Base-by-base conservation (phyloP, 345 rosid species). In the Eucalyptus regnans region DNA sequence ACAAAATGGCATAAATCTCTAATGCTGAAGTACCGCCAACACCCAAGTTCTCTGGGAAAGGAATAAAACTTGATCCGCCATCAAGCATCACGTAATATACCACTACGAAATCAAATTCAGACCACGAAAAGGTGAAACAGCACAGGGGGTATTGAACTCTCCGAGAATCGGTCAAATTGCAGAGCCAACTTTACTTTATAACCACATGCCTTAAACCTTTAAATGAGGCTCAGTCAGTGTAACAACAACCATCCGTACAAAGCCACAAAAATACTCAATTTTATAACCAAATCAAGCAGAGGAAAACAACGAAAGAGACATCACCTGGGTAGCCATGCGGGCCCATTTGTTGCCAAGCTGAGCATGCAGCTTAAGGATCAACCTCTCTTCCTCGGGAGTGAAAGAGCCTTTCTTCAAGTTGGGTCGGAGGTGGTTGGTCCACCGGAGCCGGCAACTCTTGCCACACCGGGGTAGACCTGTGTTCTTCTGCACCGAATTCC, bases 271-370 rank as follows among this genome's bases (percentile, higher is more conserved):
- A 37, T 20, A 76, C 29, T 76, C 48, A 56, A 60, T 43, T 43
- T 87, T 87, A 33, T 37, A 22, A 50, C 84, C n/a, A 66, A 66
- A 68, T 71, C 17, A 25, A 29, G 66, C 50, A 52, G 44, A 71
- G 80, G 58, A 58, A 52, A 68, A 33, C 20, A 71, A 52, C 11
- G 15, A 8, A 31, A 13, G 62, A 66, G 60, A 54, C 48, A 27
- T 17, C 62, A 90, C 92, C 92, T 87, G 89, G 52, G 90, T 80
- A 25, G 92, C 92, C 92, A 90, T 90, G 76, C 90, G 89, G 58
- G 92, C 92, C 92, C 92, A 90, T 46, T 90, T 90, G 81, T 90
- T 90, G 41, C 92, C 92, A 76, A 88, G 87, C 88, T 87, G 90
- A 13, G 92, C 66, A 86, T 90, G 92, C 86, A 90, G 87, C 86